Percentiles rank a stretch among this genome's conserved stretches.
phyloP scores from a whole-genome alignment of 1,139 yeast species.

The Sugiyamaella pinicola region DNA sequence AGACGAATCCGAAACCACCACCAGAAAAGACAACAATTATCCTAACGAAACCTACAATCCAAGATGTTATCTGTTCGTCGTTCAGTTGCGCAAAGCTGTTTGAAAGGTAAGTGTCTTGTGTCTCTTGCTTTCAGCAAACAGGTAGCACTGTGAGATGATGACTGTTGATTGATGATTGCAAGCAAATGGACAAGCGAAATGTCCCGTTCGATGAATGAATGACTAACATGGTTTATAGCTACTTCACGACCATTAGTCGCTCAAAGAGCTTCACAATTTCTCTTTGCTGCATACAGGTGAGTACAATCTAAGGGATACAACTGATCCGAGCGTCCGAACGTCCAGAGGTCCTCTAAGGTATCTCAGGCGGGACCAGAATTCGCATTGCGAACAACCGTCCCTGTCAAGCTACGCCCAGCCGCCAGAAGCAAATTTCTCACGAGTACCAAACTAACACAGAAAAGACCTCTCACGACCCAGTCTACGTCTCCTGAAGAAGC shows the following conservation, averaged over 20 bases:
- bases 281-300: conserved; percentile 26
- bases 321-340: background rate
- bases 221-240: conserved; percentile 16
- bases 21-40: background rate
- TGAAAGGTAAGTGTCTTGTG: conserved; percentile 21
- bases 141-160: background rate
- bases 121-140: too few relatives aligned
- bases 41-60: background rate
- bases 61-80: conserved; percentile 21
- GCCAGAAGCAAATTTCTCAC: background rate
- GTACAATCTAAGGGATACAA: conserved; percentile 9
- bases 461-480: conserved; percentile 41
- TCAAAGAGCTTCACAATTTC: conserved; percentile 26
- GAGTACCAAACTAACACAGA: background rate
- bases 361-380: background rate
- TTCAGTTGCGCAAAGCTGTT: conserved; percentile 15
- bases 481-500: conserved; percentile 65
- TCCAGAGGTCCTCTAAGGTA: background rate
- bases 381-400: background rate
- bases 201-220: background rate
- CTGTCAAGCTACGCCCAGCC: conserved; percentile 3
- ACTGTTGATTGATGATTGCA: too few relatives aligned
- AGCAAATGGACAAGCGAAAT: too few relatives aligned
- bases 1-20: background rate
- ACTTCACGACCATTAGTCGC: conserved; percentile 25